phyloP scores from a whole-genome alignment of 1,284 basidiomycete genomes.

The Ceratobasidium theobromae region DNA sequence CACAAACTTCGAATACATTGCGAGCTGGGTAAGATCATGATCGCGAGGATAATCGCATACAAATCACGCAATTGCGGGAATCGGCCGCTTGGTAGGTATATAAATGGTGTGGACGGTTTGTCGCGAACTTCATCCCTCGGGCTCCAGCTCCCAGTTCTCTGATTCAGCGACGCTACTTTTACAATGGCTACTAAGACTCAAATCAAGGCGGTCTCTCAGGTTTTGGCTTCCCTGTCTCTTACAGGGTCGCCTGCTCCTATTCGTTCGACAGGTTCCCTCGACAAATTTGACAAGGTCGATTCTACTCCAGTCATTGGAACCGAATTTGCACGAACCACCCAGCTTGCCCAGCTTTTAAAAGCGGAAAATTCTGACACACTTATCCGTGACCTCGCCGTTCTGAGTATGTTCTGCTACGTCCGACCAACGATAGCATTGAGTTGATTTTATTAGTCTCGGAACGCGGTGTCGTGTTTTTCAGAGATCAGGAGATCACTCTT shows the following conservation, averaged over 20 bases:
- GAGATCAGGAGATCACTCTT: slow-evolving; percentile 53
- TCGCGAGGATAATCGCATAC: neutral
- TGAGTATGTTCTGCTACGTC: slow-evolving; percentile 38
- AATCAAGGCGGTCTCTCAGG: slow-evolving; percentile 21
- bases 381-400: slow-evolving; percentile 46
- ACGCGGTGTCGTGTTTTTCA: slow-evolving; percentile 74
- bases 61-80: slow-evolving; percentile 13
- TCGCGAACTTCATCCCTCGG: too few species aligned
- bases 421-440: neutral
- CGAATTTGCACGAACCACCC: slow-evolving; percentile 40
- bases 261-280: slow-evolving; percentile 25
- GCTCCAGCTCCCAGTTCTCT: too few species aligned
- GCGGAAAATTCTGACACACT: slow-evolving; percentile 44
- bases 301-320: slow-evolving; percentile 13
- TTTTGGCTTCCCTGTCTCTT: slow-evolving; percentile 21
- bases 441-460: slow-evolving; percentile 50
- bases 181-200: slow-evolving; percentile 11
- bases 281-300: slow-evolving; percentile 8
- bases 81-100: too few species aligned
- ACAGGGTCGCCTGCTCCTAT: slow-evolving; percentile 23
- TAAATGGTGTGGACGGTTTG: too few species aligned
- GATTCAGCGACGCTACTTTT: neutral
- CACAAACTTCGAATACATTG: neutral
- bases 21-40: neutral
- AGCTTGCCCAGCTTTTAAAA: slow-evolving; percentile 42